Evolutionary conservation across 2,329 filamentous ascomycete species (phyloP).

Genomic region (Ascochyta clinopodiicola): DNA sequence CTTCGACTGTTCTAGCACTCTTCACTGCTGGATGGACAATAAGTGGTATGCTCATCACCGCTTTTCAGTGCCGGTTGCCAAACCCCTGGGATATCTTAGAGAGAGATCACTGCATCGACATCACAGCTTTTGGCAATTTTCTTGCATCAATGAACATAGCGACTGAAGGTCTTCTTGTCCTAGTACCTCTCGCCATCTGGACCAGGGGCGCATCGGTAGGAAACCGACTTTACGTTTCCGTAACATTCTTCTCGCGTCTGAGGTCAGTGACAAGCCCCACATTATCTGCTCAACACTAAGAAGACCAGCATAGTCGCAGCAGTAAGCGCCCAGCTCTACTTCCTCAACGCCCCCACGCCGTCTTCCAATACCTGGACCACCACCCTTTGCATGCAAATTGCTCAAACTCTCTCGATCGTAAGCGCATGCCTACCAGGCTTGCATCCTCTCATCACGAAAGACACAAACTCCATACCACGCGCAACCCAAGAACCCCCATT

Average conservation of each 20-base stretch:
- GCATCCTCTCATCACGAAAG: constrained; percentile 14
- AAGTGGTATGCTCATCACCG: constrained; percentile 31
- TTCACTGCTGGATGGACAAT: constrained; percentile 36
- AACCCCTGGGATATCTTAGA: constrained; percentile 26
- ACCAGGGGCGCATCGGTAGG: constrained; percentile 30
- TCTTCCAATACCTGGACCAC: constrained; percentile 27
- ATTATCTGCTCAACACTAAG: not conserved
- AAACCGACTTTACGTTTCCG: constrained; percentile 33
- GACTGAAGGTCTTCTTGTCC: constrained; percentile 33
- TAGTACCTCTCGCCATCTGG: constrained; percentile 39
- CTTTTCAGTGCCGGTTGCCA: constrained; percentile 34
- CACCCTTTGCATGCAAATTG: constrained; percentile 33
- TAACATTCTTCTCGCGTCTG: constrained; percentile 31
- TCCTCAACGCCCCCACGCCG: constrained; percentile 25
- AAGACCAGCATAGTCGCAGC: constrained; percentile 31
- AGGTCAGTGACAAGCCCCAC: constrained; percentile 5
- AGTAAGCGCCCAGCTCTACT: constrained; percentile 28
- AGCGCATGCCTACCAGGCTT: constrained; percentile 37
- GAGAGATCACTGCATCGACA: constrained; percentile 27
- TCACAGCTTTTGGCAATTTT: constrained; percentile 37
- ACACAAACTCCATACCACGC: not conserved
- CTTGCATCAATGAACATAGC: constrained; percentile 37
- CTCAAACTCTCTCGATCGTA: constrained; percentile 40
- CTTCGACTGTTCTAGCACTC: constrained; percentile 23
- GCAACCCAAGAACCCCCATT: not conserved